Evolutionary conservation across 768 basidiomycete species (phyloP).

Genomic region (Phylloporus sp.): DNA sequence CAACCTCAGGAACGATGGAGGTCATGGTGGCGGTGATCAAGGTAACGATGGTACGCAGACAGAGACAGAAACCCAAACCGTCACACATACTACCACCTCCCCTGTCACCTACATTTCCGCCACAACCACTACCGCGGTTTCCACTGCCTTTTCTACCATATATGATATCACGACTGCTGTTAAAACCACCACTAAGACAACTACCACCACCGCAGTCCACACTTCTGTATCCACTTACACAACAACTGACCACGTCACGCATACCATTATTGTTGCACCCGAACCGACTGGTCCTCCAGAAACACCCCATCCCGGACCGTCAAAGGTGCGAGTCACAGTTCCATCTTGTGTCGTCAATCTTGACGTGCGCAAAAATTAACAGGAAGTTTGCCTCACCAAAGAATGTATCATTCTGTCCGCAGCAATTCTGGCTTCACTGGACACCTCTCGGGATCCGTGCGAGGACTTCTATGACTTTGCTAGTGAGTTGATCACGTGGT

Average conservation of each 20-base stretch:
- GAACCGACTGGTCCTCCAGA: constrained; percentile 43
- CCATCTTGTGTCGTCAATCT: background rate
- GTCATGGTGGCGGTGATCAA: constrained; percentile 13
- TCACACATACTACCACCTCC: constrained; percentile 31
- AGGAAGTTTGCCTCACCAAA: constrained; percentile 70
- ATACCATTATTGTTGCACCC: constrained; percentile 40
- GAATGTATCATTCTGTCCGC: constrained; percentile 84
- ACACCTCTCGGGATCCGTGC: constrained; percentile 84
- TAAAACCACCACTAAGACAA: constrained; percentile 38
- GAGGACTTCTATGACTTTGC: constrained; percentile 93
- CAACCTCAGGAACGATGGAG: constrained; percentile 42
- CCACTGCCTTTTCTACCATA: constrained; percentile 30
- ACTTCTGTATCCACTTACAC: constrained; percentile 38
- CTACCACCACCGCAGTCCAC: constrained; percentile 36
- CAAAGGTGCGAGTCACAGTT: constrained; percentile 38
- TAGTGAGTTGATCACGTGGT: constrained; percentile 51
- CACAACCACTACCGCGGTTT: constrained; percentile 34
- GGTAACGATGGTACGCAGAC: constrained; percentile 36
- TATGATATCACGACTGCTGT: constrained; percentile 36
- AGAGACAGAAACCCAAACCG: constrained; percentile 30
- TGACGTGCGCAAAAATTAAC: constrained; percentile 8
- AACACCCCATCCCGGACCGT: constrained; percentile 54
- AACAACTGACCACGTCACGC: constrained; percentile 34
- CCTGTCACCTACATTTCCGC: constrained; percentile 28
- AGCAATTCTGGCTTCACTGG: constrained; percentile 74